A percentile compares a stretch with the other conserved stretches of the same genome.
Evolutionary conservation across 768 basidiomycete species (phyloP).

Genomic region (Lactarius vividus): DNA sequence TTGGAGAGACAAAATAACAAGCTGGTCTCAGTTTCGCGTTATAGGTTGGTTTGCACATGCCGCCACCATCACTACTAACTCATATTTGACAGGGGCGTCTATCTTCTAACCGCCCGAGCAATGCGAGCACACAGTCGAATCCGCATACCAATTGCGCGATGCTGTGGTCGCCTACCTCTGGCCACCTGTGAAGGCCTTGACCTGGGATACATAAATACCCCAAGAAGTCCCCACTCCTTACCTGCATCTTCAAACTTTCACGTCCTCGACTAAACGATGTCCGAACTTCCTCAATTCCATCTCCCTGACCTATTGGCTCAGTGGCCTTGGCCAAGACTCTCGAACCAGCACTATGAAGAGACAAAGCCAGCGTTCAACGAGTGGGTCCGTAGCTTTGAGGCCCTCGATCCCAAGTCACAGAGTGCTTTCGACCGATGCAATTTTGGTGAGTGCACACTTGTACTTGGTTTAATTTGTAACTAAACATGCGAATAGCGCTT

Average conservation of each 20-base stretch:
- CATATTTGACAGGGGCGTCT: no score
- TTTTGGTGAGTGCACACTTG: constrained; percentile 25
- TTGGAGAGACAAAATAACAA: no score
- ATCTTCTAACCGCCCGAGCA: no score
- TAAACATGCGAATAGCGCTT: constrained; percentile 31
- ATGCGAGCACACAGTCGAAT: no score
- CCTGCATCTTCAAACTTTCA: not conserved
- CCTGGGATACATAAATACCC: no score
- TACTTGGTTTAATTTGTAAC: not conserved
- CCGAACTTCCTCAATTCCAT: not conserved
- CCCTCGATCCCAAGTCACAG: constrained; percentile 38
- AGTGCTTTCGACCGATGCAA: constrained; percentile 41
- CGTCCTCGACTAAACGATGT: not conserved
- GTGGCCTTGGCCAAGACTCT: constrained; percentile 44
- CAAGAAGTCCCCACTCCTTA: not conserved
- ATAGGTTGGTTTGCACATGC: no score
- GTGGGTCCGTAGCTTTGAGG: constrained; percentile 40
- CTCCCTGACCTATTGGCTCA: constrained; percentile 39
- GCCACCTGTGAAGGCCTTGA: no score
- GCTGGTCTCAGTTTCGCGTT: no score
- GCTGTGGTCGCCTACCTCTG: no score
- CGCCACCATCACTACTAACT: no score
- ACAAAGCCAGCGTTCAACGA: constrained; percentile 36
- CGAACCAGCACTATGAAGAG: constrained; percentile 40
- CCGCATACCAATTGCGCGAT: no score